Percentiles rank a stretch among this genome's conserved stretches.
phyloP scores from a whole-genome alignment of 1,284 basidiomycete genomes.

The Moesziomyces sp. region DNA sequence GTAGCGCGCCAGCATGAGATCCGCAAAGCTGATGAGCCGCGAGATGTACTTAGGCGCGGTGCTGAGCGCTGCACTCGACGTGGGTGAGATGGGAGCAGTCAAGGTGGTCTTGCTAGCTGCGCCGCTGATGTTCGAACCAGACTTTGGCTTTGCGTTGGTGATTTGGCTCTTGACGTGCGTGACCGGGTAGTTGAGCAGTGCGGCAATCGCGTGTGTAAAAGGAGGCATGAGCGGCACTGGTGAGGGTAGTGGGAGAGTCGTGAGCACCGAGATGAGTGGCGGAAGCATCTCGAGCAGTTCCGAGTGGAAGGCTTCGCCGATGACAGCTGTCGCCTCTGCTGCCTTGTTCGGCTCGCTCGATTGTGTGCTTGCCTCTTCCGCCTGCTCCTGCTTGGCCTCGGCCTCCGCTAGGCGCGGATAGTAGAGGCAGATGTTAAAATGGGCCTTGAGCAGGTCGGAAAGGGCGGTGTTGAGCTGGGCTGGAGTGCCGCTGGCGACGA shows the following conservation, averaged over 20 bases:
- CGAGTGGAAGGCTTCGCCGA: conserved; percentile 45
- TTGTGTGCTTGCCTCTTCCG: conserved; percentile 2
- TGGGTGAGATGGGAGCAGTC: conserved; percentile 19
- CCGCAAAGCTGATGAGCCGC: conserved; percentile 30
- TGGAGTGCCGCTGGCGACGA: conserved; percentile 28
- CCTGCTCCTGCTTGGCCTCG: conserved; percentile 23
- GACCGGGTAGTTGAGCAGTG: conserved; percentile 57
- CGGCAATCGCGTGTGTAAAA: conserved; percentile 57
- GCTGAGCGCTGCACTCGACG: conserved; percentile 20
- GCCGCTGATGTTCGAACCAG: neutral
- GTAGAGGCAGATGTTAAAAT: conserved; percentile 62
- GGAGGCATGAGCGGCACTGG: conserved; percentile 50
- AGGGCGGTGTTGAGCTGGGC: conserved; percentile 48
- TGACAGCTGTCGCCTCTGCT: conserved; percentile 6
- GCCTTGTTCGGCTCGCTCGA: neutral
- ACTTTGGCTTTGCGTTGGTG: neutral
- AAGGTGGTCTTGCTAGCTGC: neutral
- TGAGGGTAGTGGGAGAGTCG: conserved; percentile 18
- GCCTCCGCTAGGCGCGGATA: conserved; percentile 50
- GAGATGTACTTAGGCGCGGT: conserved; percentile 24
- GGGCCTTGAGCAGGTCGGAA: conserved; percentile 55
- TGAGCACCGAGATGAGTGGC: conserved; percentile 47
- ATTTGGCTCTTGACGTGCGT: conserved; percentile 25
- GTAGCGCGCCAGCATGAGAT: conserved; percentile 43
- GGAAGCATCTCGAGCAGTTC: conserved; percentile 44